A percentile compares a stretch with the other conserved stretches of the same genome.
Evolutionary conservation across 805 yeast species (phyloP).

Genomic region (Wickerhamiella nectarea): DNA sequence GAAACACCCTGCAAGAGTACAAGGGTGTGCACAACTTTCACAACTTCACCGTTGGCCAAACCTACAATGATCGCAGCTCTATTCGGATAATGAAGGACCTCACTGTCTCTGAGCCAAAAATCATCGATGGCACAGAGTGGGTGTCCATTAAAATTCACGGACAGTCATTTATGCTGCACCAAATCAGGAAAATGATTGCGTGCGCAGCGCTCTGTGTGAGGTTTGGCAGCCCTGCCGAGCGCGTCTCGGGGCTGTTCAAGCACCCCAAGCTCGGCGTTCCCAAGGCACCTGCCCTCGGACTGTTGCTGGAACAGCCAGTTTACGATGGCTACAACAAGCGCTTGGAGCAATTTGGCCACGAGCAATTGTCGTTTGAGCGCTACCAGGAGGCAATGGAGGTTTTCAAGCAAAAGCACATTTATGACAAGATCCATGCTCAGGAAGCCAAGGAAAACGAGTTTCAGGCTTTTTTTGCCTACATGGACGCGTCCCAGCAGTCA

Average conservation of each 20-base stretch:
- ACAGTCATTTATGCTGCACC: conserved; percentile 96
- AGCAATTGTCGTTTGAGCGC: conserved; percentile 51
- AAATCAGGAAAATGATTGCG: conserved; percentile 94
- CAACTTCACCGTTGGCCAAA: conserved; percentile 73
- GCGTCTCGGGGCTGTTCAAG: conserved; percentile 67
- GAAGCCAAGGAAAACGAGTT: conserved; percentile 79
- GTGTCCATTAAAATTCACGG: conserved; percentile 91
- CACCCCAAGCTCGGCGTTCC: conserved; percentile 74
- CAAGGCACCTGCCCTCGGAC: conserved; percentile 92
- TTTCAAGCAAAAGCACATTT: conserved; percentile 77
- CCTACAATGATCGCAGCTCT: conserved; percentile 73
- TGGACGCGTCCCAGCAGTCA: conserved; percentile 66
- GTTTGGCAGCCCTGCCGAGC: conserved; percentile 66
- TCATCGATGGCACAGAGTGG: conserved; percentile 93
- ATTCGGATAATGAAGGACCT: conserved; percentile 68
- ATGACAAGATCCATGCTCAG: conserved; percentile 83
- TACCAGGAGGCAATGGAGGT: conserved; percentile 61
- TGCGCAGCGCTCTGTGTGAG: conserved; percentile 81
- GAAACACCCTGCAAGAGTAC: conserved; percentile 57
- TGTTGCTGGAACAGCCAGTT: conserved; percentile 80
- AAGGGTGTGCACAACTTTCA: conserved; percentile 88
- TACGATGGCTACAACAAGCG: conserved; percentile 71
- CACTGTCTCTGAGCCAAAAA: conserved; percentile 73
- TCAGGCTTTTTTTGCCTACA: conserved; percentile 80
- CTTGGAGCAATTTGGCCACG: conserved; percentile 63